A percentile compares a stretch with the other conserved stretches of the same genome.
Conservation (phyloP, 1,284 basidiomycete species). For the Ceratobasidium sp. region DNA sequence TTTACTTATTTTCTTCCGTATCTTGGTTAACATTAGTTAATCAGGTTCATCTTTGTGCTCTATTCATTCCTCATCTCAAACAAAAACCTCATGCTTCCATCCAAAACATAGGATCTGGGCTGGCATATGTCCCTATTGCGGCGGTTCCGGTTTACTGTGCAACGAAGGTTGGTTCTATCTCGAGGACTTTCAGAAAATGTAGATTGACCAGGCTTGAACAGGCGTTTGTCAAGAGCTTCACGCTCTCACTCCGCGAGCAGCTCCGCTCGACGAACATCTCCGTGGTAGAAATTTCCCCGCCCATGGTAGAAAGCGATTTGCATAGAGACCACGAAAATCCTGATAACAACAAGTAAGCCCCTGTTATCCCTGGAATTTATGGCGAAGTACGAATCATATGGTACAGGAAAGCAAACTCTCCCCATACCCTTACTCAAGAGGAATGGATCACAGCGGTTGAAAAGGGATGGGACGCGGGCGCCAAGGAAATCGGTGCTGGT, state of each 20-base stretch:
- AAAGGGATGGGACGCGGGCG: conserved; percentile 17
- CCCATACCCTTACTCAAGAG: conserved; percentile 11
- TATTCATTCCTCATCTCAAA: conserved; percentile 14
- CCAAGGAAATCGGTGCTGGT: conserved; percentile 21
- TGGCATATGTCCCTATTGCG: conserved; percentile 13
- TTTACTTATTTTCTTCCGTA: not conserved
- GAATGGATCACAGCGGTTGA: conserved; percentile 26
- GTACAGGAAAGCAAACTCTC: conserved; percentile 5
- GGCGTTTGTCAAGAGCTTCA: conserved; percentile 30
- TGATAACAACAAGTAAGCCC: conserved; percentile 44
- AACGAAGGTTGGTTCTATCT: not conserved
- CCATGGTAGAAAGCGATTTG: conserved; percentile 45
- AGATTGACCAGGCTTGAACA: not conserved
- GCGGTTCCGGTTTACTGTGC: conserved; percentile 19
- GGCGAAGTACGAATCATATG: not conserved
- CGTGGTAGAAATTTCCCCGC: conserved; percentile 45
- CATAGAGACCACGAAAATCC: conserved; percentile 44
- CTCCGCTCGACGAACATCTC: conserved; percentile 41
- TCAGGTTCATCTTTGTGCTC: conserved; percentile 30
- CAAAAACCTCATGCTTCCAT: conserved; percentile 10
- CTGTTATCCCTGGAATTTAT: too few species aligned
- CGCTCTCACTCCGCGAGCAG: conserved; percentile 18
- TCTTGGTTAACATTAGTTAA: not conserved
- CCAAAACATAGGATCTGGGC: conserved; percentile 17
- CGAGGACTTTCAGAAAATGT: not conserved